phyloP scores from a whole-genome alignment of 140 eudicot genomes.

The Stevia rebaudiana region DNA sequence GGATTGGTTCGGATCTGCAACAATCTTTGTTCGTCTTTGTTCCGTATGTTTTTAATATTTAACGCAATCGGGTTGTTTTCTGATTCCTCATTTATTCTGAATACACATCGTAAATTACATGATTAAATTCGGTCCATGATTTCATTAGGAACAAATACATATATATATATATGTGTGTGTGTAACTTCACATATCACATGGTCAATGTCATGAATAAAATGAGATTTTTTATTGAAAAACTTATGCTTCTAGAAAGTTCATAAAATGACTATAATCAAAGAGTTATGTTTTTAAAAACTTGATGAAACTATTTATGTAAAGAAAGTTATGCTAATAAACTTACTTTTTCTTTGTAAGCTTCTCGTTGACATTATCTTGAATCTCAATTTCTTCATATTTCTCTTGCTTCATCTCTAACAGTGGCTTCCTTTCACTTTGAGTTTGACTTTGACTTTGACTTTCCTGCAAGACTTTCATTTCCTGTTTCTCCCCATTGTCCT shows the following conservation, averaged over 20 bases:
- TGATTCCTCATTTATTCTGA: conserved; percentile 50
- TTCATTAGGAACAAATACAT: not conserved
- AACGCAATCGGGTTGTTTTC: conserved; percentile 59
- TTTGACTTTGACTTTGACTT: conserved; percentile 42
- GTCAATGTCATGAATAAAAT: too few species aligned
- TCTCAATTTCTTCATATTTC: conserved; percentile 32
- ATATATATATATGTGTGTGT: not conserved
- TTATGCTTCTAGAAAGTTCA: not conserved
- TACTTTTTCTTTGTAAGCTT: conserved; percentile 54
- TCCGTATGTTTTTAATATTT: conserved; percentile 43
- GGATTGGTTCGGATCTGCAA: conserved; percentile 60
- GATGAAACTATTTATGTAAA: not conserved
- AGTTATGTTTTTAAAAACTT: too few species aligned
- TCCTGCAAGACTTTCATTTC: conserved; percentile 30
- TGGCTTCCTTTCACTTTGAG: conserved; percentile 66
- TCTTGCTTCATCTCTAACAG: conserved; percentile 52
- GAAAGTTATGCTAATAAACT: conserved; percentile 8
- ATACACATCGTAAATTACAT: not conserved
- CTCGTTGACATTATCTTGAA: conserved; percentile 31
- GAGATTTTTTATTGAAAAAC: too few species aligned
- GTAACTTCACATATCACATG: too few species aligned
- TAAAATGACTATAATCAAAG: not conserved
- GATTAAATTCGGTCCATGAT: not conserved
- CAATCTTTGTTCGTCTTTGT: conserved; percentile 37
- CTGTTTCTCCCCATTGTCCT: conserved; percentile 35